Base-by-base conservation (phyloP, 768 basidiomycete genomes). In the Mycena epipterygia region DNA sequence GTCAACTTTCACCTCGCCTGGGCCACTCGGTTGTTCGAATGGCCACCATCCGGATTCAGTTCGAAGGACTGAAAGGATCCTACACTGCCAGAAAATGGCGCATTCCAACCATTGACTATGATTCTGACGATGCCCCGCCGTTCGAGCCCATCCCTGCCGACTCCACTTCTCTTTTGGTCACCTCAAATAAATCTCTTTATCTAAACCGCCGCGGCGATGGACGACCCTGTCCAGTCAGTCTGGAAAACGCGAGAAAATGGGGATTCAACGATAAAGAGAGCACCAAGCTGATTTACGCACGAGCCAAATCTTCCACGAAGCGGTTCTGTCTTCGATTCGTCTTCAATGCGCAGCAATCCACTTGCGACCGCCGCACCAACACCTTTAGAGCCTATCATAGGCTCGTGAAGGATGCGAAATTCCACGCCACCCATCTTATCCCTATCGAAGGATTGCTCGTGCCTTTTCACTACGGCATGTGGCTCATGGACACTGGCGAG, bases 381-480 rank as follows among this genome's bases (percentile, higher is more conserved):
- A 29, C 51, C 25, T 52, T 30, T 13, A 5, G 13, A 2, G 30
- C 16, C 5, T 32, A 13, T 7, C 3, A 6, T 19, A 29, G 30
- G 29, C 51, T 52, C 21, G 1, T 52, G 16, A 32, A 32, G 7
- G 51, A 52, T 23, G 51, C 51, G 3, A 52, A 17, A 21, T 52
- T 64, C 33, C 30, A 64, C 49, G n/a, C 48, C 3, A 19, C 37
- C 23, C 48, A 64, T 29, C 30, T 48, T 16, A 21, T 3, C 33
- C 5, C 14, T n/a, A 35, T 25, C 13, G 62, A 13, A 16, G 64
- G 64, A 25, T 29, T 5, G 11, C 5, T 65, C 19, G 52, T 65
- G 19, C 64, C 64, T 7, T 3, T 39, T 5, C 64, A 65, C 64
- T 65, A 53, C 52, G 64, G 64, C 12, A 30, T 65, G 39, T 65